Percentiles rank a stretch among this genome's conserved stretches.
phyloP scores from a whole-genome alignment of 2,329 filamentous ascomycete species.

The Clarireedia sp. region DNA sequence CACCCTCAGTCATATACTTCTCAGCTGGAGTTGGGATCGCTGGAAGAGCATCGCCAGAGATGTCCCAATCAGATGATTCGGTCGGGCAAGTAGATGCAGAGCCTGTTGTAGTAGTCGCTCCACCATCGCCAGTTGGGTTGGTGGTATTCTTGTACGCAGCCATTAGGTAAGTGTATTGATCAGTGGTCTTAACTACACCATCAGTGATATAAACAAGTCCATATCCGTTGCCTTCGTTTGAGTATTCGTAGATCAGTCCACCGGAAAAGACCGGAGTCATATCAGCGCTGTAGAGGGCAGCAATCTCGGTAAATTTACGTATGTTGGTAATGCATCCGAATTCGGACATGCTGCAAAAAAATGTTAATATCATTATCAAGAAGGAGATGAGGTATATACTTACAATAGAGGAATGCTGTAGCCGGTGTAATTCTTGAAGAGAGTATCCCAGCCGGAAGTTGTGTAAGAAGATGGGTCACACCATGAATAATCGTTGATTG shows the following conservation, averaged over 20 bases:
- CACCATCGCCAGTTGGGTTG: conserved; percentile 43
- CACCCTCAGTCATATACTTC: conserved; percentile 41
- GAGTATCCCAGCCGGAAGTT: conserved; percentile 58
- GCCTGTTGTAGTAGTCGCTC: conserved; percentile 32
- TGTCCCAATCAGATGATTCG: conserved; percentile 39
- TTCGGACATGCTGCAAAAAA: conserved; percentile 56
- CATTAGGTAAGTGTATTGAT: conserved; percentile 43
- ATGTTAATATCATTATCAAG: neutral
- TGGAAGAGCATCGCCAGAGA: conserved; percentile 37
- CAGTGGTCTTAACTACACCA: conserved; percentile 32
- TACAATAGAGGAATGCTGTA: conserved; percentile 56
- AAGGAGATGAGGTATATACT: neutral
- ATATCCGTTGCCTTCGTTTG: conserved; percentile 68
- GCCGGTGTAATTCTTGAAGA: conserved; percentile 58
- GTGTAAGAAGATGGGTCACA: conserved; percentile 52
- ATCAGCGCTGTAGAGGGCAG: conserved; percentile 67
- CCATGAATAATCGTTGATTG: conserved; percentile 61
- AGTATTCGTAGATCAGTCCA: conserved; percentile 94
- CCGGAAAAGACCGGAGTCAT: conserved; percentile 92
- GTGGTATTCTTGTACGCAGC: conserved; percentile 36
- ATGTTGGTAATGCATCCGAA: conserved; percentile 80
- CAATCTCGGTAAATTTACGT: conserved; percentile 74
- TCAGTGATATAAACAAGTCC: conserved; percentile 40
- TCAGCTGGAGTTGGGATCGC: conserved; percentile 37
- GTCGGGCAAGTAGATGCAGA: conserved; percentile 38